Conservation (phyloP, 2,329 filamentous ascomycete genomes). For the Rhinocladiella mackenziei region DNA sequence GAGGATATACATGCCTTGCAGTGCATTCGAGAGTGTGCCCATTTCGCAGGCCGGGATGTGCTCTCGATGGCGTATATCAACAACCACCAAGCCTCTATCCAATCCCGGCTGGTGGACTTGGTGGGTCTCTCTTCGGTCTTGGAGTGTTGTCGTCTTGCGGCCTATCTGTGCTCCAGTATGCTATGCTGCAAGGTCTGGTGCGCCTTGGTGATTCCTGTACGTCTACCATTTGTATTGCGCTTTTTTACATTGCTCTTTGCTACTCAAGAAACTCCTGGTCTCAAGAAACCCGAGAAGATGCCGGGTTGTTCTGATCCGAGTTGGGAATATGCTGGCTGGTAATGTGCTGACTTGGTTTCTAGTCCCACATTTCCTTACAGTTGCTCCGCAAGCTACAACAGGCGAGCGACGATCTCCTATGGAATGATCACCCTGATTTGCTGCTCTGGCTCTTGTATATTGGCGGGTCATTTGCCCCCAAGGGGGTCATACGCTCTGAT, state of each 20-base stretch:
- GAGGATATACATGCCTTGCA: conserved; percentile 41
- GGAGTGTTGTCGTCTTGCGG: conserved; percentile 39
- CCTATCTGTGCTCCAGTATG: conserved; percentile 42
- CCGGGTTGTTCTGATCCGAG: background rate
- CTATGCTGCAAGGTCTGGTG: conserved; percentile 43
- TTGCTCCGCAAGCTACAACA: conserved; percentile 36
- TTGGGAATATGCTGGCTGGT: too few species aligned
- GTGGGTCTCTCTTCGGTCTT: conserved; percentile 26
- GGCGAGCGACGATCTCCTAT: conserved; percentile 31
- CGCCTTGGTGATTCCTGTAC: conserved; percentile 39
- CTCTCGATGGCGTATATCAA: conserved; percentile 36
- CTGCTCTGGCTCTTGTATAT: conserved; percentile 39
- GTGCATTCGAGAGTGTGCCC: conserved; percentile 36
- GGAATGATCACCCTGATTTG: conserved; percentile 35
- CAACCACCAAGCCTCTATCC: conserved; percentile 43
- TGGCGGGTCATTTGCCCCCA: conserved; percentile 39
- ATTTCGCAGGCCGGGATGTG: conserved; percentile 21
- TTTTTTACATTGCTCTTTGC: background rate
- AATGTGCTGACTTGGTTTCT: conserved; percentile 4
- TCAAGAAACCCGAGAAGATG: too few species aligned
- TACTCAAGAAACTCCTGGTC: too few species aligned
- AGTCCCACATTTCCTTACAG: conserved; percentile 27
- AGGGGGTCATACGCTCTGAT: conserved; percentile 30
- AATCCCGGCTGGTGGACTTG: conserved; percentile 38
- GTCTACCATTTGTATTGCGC: conserved; percentile 19